Evolutionary conservation across 2,329 filamentous ascomycete genomes (phyloP), one percentile per base, ranked within the genome.

Genomic region (Lachnellula occidentalis): DNA sequence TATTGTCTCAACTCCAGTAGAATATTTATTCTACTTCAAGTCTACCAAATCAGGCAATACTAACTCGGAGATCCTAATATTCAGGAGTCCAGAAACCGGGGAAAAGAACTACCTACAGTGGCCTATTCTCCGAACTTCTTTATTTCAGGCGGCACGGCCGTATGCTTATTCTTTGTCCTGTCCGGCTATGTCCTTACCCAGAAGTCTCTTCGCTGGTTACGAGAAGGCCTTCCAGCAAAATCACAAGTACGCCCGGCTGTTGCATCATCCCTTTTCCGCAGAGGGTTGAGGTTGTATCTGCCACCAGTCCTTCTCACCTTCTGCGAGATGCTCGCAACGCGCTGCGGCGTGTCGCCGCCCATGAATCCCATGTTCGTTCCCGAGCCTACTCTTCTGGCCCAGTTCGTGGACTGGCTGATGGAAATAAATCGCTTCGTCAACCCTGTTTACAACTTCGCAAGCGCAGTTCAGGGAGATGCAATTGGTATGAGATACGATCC

Each of bases 111-210:
- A 67, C 31, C 57, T 77, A n/a, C 74, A 77, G 56, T 62, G 76
- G 5, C 75, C 75, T 1, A 69, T 73, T 47, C 7, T 75, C 4
- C 70, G 74, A 34, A 66, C 74, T 27, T 76, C 19, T 76, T 71
- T 59, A 59, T 59, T 42, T 71, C 72, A 21, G 75, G 75, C 15
- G 70, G 71, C n/a, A 69, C 74, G 14, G 74, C 75, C 66, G 75
- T 78, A 1, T 71, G 74, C 57, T 66, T 78, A 43, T 78, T 78
- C 64, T 78, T 78, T 62, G 70, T 75, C 52, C 71, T 78, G 34
- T 77, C 75, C 1, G 76, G 76, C 36, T 77, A 77, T 58, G 74
- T 71, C 0, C 69, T 78, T 21, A 73, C 74, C 2, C 67, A 71
- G 56, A 73, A 72, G 53, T 72, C 74, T 1, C 65, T 78, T 21